Base-by-base conservation (phyloP, 2,329 filamentous ascomycete genomes). In the Aspergillus sojae region DNA sequence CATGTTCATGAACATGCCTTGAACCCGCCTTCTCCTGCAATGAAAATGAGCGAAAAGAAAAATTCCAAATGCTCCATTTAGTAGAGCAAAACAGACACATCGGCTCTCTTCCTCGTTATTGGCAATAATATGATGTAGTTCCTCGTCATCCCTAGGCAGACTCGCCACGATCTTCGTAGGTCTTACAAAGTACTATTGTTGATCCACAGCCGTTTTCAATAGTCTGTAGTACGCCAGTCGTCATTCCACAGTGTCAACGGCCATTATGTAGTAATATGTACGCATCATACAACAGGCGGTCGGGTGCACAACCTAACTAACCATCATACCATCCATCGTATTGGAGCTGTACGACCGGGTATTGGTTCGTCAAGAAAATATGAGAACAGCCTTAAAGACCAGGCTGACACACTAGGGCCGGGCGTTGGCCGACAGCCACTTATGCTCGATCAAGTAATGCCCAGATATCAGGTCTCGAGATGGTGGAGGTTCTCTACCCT, bases 391-490 rank as follows among this genome's bases (percentile, higher is more conserved):
- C 60, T 59, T 59, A 59, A 62, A 50, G 46, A 36, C 48, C 60
- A 61, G 48, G 60, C 62, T 50, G 60, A 60, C 41, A 60, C 32
- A 39, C 32, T 60, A 26, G 36, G 41, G n/a, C 53, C 63, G 55
- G 63, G 55, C 61, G 57, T 63, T 57, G 60, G 59, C 62, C 55
- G 62, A 61, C 39, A 57, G 57, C 53, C 54, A 62, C 56, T 60
- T 43, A 43, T 56, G 50, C 54, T 57, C 54, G 30, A 56, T 61
- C 50, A 41, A 54, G 62, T 54, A 41, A 41, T 45, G 48, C 12
- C 56, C 26, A 53, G 43, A 57, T 62, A 48, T 58, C 59, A 58
- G 61, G 60, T 60, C 58, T 62, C 60, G 53, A 63, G 60, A 61
- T 58, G 48, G 56, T 59, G 53, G 43, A 57, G 52, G 23, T 21